Evolutionary conservation across 805 yeast species (phyloP), one percentile per base, ranked within the genome.

Genomic region (Novakomyces olei): DNA sequence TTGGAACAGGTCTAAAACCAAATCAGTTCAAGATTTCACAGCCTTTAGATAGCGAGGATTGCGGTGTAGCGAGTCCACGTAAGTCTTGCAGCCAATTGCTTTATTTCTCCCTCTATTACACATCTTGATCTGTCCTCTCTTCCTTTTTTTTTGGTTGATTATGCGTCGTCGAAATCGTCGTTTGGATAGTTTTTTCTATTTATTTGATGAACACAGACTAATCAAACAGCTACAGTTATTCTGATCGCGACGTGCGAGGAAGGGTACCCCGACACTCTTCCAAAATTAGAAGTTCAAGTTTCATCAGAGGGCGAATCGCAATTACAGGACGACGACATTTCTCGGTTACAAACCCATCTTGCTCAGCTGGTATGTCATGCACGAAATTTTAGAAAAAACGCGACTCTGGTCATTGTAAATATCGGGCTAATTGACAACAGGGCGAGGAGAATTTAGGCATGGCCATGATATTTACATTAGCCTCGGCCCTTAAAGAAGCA

Each of bases 391-490:
- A 14, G 15, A 9, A 6, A 8, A 26, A 10, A 9, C 28, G 28
- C 12, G 15, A 26, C 8, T 19, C 9, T 22, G n/a, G n/a, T 22
- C n/a, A 9, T n/a, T n/a, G n/a, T 22, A 9, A 22, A 9, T 9
- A 9, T 7, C 19, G 14, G 14, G 20, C 5, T 5, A 16, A 18
- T 3, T n/a, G 14, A n/a, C 12, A 6, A 12, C 12, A 29, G 61
- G 4, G 36, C 54, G 25, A 41, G 27, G 33, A 30, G 23, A 19
- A 23, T 22, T 14, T 30, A n/a, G 33, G 33, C 17, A 30, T 30
- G 33, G 33, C 33, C n/a, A 30, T 30, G 33, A 8, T 30, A 5
- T 30, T 30, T 15, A 19, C 33, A 5, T 16, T 30, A 10, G 22
- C 27, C 19, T 30, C 33, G 9, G 16, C 23, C 12, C 27, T 23